A percentile compares a stretch with the other conserved stretches of the same genome.
Evolutionary conservation across 768 basidiomycete genomes (phyloP).

Genomic region (Phanerochaete carnosa): DNA sequence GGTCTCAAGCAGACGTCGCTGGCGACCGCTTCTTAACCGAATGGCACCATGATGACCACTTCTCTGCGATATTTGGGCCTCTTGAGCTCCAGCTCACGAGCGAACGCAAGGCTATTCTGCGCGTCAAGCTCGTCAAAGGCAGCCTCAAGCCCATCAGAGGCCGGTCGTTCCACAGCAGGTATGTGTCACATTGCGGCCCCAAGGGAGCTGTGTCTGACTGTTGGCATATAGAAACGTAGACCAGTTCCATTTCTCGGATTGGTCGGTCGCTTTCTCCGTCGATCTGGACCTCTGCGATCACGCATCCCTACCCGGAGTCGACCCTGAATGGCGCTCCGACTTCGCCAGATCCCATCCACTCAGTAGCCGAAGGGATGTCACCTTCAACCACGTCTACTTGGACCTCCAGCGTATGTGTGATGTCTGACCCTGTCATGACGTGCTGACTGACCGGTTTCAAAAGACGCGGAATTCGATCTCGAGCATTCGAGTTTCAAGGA

Average conservation of each 20-base stretch:
- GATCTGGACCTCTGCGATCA: conserved; percentile 15
- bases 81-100: conserved; percentile 15
- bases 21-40: neutral
- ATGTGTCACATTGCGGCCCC: neutral
- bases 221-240: neutral
- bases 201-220: neutral
- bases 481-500: conserved; percentile 21
- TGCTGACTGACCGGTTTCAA: neutral
- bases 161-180: conserved; percentile 1
- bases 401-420: conserved; percentile 18
- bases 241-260: conserved; percentile 8
- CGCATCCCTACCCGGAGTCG: neutral
- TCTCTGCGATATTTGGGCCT: conserved; percentile 17
- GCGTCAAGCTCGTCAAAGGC: conserved; percentile 13
- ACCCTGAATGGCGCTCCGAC: neutral
- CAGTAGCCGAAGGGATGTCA: conserved; percentile 15
- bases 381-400: conserved; percentile 20
- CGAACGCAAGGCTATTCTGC: conserved; percentile 19
- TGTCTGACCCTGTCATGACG: neutral
- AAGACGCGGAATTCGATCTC: conserved; percentile 20
- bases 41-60: conserved; percentile 15
- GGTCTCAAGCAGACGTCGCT: neutral
- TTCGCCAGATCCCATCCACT: conserved; percentile 6
- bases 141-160: conserved; percentile 9
- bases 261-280: conserved; percentile 24